Percentiles rank a stretch among this genome's conserved stretches.
These are phyloP conservation scores for Dendrothele bispora DNA, from an alignment of 768 basidiomycete genomes.

Conservation along the genomic window DNA sequence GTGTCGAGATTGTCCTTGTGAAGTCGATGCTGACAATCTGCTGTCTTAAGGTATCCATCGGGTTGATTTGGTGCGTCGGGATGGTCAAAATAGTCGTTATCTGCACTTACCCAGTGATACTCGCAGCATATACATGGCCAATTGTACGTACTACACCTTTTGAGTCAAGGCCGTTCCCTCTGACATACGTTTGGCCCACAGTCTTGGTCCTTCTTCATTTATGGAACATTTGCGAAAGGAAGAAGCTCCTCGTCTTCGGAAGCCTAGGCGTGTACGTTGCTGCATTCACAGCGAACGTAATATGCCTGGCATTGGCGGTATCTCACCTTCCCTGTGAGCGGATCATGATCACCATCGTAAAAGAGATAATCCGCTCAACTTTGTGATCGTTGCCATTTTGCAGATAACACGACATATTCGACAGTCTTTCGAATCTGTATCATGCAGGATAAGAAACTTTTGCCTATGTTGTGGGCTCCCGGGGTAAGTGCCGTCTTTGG, in stretches of 20 bases:
- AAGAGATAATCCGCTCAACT: not conserved
- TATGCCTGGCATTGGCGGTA: not conserved
- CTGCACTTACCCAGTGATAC: not conserved
- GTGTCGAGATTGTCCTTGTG: no score
- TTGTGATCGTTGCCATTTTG: not conserved
- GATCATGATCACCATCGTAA: not conserved
- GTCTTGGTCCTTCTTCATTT: not conserved
- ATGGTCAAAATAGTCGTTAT: not conserved
- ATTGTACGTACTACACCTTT: not conserved
- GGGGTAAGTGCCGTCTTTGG: not conserved
- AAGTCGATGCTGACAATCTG: not conserved
- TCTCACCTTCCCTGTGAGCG: not conserved
- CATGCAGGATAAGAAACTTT: not conserved
- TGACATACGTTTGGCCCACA: not conserved
- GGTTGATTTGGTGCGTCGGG: not conserved
- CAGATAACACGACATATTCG: not conserved
- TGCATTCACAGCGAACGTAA: not conserved
- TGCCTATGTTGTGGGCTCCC: not conserved
- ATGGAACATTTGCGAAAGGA: not conserved
- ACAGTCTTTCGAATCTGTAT: not conserved
- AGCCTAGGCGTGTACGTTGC: not conserved
- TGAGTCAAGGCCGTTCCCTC: not conserved
- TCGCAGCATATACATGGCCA: not conserved
- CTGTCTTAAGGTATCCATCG: not conserved
- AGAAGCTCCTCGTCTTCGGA: not conserved